These are phyloP conservation scores for Sporothrix dimorphospora DNA, from an alignment of 2,329 filamentous ascomycete genomes.

Conservation along the genomic window DNA sequence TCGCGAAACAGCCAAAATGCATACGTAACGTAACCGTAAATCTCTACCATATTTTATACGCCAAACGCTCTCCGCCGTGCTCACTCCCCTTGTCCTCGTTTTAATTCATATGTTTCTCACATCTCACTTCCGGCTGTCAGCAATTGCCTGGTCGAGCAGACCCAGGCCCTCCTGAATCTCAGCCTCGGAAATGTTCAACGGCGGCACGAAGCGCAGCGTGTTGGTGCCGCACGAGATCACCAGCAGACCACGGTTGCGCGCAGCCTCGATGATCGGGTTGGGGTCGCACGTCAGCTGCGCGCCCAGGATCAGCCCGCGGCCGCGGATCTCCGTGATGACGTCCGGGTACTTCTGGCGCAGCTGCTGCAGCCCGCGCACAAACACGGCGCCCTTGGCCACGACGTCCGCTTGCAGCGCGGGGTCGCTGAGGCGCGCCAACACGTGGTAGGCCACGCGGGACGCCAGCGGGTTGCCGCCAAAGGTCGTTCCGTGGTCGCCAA, in stretches of 20 bases:
- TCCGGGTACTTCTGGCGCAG: constrained; percentile 61
- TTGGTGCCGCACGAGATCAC: constrained; percentile 93
- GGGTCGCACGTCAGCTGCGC: constrained; percentile 79
- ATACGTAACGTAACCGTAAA: constrained; percentile 4
- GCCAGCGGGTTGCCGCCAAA: constrained; percentile 92
- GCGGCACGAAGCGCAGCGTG: constrained; percentile 88
- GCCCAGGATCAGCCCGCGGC: constrained; percentile 82
- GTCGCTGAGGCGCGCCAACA: constrained; percentile 76
- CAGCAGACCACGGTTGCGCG: constrained; percentile 82
- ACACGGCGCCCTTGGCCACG: constrained; percentile 61
- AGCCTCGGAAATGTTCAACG: constrained; percentile 75
- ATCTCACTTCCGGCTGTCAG: constrained; percentile 40
- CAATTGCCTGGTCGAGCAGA: constrained; percentile 72
- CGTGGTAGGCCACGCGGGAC: constrained; percentile 81
- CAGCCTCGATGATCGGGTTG: constrained; percentile 76
- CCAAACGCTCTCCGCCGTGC: constrained; percentile 6
- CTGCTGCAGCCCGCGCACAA: constrained; percentile 52
- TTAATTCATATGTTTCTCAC: neutral
- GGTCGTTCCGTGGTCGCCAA: constrained; percentile 86
- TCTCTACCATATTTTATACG: neutral
- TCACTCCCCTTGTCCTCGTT: neutral
- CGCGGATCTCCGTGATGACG: constrained; percentile 77
- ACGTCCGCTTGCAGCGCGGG: constrained; percentile 71
- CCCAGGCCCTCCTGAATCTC: constrained; percentile 79
- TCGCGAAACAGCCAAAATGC: neutral